Evolutionary conservation across 768 basidiomycete genomes (phyloP), one percentile per base, ranked within the genome.

Genomic region (Boletus edulis): DNA sequence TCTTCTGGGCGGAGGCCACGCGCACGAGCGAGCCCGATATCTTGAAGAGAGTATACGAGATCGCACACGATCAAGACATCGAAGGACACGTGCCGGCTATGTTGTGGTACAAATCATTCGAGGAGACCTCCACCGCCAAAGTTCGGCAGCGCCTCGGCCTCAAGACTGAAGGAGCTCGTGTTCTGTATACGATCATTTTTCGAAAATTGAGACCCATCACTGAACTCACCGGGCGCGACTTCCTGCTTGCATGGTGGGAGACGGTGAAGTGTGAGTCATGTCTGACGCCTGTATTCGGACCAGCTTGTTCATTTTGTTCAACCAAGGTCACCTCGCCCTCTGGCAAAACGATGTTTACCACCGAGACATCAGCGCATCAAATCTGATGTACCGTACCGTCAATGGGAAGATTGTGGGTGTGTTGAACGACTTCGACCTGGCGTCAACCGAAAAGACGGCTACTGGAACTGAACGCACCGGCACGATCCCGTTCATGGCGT

Each of bases 141-240:
- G 27, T 51, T 27, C 51, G 24, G 17, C 15, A n/a, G 15, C 34
- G 32, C 18, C 51, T 52, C 32, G 13, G 12, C 32, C 42, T 52
- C 13, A n/a, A 43, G 8, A 29, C 22, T 29, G 14, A 45, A 35
- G 42, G 39, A 50, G 29, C 3, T 20, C 49, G 18, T 1, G 14
- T 50, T 41, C 49, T 50, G 1, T 42, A 22, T 44, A 1, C 58
- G 13, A 54, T 60, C 3, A 3, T 54, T 6, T 58, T 60, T 6
- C 4, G 6, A 13, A 1, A 49, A 38, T 13, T 55, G 20, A 38
- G 2, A 9, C 9, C 5, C 13, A 52, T 54, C 8, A 51, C 46
- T 2, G 13, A 37, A 15, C 13, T 60, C 24, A 3, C 0, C 0
- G 35, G 46, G 4, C 41, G 35, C 20, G 20, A 20, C 20, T 20